A percentile compares a stretch with the other conserved stretches of the same genome.
phyloP scores from a whole-genome alignment of 192 early-diverging fungal genomes.

The Backusella tarrabulga region DNA sequence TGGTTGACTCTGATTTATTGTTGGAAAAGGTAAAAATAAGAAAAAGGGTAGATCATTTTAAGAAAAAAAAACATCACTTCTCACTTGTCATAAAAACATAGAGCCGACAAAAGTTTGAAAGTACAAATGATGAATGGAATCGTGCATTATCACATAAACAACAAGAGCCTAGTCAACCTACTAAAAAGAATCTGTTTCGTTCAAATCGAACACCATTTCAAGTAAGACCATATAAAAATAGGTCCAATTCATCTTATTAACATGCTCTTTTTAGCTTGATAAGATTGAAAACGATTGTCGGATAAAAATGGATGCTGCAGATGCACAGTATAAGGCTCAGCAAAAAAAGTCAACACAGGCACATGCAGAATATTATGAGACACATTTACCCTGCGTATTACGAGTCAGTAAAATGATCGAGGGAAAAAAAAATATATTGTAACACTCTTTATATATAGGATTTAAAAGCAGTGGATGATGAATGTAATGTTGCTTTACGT shows the following conservation, averaged over 20 bases:
- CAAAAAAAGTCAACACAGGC: conserved; percentile 71
- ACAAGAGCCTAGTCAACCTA: conserved; percentile 34
- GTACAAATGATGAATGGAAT: conserved; percentile 84
- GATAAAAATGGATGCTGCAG: conserved; percentile 73
- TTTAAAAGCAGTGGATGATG: conserved; percentile 77
- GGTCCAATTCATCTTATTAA: background rate
- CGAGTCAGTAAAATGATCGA: conserved; percentile 46
- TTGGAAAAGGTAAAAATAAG: conserved; percentile 71
- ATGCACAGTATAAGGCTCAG: conserved; percentile 84
- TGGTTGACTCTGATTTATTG: conserved; percentile 71
- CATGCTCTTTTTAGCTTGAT: conserved; percentile 52
- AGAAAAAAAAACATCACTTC: background rate
- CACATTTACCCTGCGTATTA: conserved; percentile 82
- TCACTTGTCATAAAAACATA: conserved; percentile 17
- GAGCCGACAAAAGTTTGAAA: conserved; percentile 69
- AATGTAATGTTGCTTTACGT: conserved; percentile 80
- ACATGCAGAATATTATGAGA: conserved; percentile 75
- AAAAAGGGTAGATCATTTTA: too few relatives aligned
- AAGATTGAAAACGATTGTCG: conserved; percentile 86
- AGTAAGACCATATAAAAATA: conserved; percentile 39
- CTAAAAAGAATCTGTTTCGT: conserved; percentile 50
- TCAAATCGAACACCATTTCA: conserved; percentile 59
- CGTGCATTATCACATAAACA: conserved; percentile 58
- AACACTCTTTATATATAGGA: background rate
- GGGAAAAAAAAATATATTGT: conserved; percentile 26